These are phyloP conservation scores for Bryoerythrophyllum caledonicum DNA, from an alignment of 225 moss, liverwort and hornwort genomes.

Conservation along the genomic window DNA sequence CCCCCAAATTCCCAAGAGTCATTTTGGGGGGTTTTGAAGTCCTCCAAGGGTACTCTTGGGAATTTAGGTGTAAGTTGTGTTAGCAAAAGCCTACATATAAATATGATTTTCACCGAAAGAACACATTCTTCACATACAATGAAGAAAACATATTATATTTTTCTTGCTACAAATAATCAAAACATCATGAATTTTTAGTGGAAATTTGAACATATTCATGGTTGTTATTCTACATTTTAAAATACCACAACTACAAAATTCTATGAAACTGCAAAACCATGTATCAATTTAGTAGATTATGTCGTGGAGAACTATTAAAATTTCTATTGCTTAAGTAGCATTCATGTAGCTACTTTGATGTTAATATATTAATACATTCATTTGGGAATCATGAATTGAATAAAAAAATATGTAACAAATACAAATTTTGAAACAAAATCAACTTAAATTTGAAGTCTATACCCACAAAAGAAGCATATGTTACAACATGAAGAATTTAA, in stretches of 20 bases:
- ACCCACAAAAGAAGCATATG: neutral
- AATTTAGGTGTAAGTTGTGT: too few relatives aligned
- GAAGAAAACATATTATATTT: neutral
- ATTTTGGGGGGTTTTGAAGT: too few relatives aligned
- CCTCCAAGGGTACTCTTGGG: too few relatives aligned
- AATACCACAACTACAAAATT: neutral
- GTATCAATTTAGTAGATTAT: neutral
- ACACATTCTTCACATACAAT: neutral
- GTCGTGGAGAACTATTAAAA: neutral
- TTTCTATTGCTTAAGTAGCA: neutral
- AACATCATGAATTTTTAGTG: neutral
- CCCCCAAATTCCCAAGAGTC: too few relatives aligned
- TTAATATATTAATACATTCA: neutral
- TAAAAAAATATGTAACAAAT: neutral
- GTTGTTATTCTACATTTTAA: neutral
- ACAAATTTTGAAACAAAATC: neutral
- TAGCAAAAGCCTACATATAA: too few relatives aligned
- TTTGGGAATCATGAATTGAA: neutral
- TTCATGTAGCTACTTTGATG: too few relatives aligned
- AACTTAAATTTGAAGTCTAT: neutral
- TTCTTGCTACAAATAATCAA: rapidly evolving
- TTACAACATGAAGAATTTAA: neutral
- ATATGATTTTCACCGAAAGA: neutral
- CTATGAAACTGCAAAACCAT: too few relatives aligned
- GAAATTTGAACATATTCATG: neutral